Base-by-base conservation (phyloP, 192 early-diverging fungal genomes). In the Backusella australiensis region DNA sequence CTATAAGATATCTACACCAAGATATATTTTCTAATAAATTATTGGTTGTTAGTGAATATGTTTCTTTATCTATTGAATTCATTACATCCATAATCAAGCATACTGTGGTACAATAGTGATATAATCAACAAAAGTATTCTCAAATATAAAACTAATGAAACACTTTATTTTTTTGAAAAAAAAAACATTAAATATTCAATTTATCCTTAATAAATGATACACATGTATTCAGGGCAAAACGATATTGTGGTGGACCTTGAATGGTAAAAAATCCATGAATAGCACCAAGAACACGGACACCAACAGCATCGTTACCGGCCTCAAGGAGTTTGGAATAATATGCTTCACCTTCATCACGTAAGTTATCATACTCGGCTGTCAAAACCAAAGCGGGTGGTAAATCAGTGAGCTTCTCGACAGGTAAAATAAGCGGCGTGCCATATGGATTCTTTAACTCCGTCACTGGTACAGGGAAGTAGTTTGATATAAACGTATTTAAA, bases 301-400 rank as follows among this genome's bases (percentile, higher is more conserved):
- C 85, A 6, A 70, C 59, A 39, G 63, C 63, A 8, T 71, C 32
- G 8, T 72, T 71, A 46, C 71, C 77, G 9, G 77, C 77, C 23
- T 67, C 8, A 15, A 71, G 14, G 9, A 78, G 46, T 2, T 67
- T 71, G 12, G 52, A 15, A 34, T 15, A 53, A 65, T 72, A 78
- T 3, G 56, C 69, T 46, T 78, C 77, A 67, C 77, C 77, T 36
- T 72, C 77, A 35, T 78, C 77, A 19, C 77, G 49, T 23, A 78
- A 59, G 6, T 67, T 56, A 67, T 78, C 77, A 41, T 38, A 63
- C 35, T 78, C 77, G 42, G 52, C 70, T 9, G 77, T 78, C 7
- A 78, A 38, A 6, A 78, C 65, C 7, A 78, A 66, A 29, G 77
- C 71, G 17, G 35, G 52, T 1, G 77, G 71, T 5, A 78, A 44